Base-by-base conservation (phyloP, 768 basidiomycete genomes). In the Boletus insuetus region DNA sequence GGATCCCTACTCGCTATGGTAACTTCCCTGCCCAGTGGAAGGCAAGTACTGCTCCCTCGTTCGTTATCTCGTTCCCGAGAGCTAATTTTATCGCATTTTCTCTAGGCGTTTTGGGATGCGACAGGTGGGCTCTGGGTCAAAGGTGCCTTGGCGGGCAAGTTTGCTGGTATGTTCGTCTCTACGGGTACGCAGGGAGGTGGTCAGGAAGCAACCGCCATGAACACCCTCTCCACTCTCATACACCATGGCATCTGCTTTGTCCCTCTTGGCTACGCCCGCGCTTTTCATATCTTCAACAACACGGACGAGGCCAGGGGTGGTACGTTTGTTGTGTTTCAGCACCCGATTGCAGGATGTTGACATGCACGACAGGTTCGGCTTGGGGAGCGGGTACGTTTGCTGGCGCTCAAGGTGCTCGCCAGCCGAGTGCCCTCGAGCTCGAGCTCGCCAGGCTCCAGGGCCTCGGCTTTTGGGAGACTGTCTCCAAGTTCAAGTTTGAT, bases 21-120 rank as follows among this genome's bases (percentile, higher is more conserved):
- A 84, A 80, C 64, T 85, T 90, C 70, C 82, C 91, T 24, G 87
- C 77, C 3, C 92, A 94, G 62, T 87, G 83, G 83, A 89, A 87
- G 81, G 86, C 82, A 49, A 2, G 74, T 60, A 39, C 3, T 19
- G n/a, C 8, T 8, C n/a, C 38, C 38, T 39, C 38, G 16, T 17
- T 37, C 13, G 16, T 3, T 2, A 26, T n/a, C 19, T 24, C 20
- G n/a, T 16, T 6, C 34, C 29, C 14, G 26, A 44, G 29, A 29
- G 31, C 48, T 66, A 54, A 60, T 41, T 54, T 40, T 50, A 35
- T 53, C 6, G 2, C 17, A 4, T 16, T 5, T 19, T 46, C 42
- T 22, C 16, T 29, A 88, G 85, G 68, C 78, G 0, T 87, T 94
- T 73, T 91, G 88, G 83, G 90, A 93, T 58, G 67, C 77, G 7